Evolutionary conservation across 768 basidiomycete genomes (phyloP), one percentile per base, ranked within the genome.

Genomic region (Daedaleopsis sinensis): DNA sequence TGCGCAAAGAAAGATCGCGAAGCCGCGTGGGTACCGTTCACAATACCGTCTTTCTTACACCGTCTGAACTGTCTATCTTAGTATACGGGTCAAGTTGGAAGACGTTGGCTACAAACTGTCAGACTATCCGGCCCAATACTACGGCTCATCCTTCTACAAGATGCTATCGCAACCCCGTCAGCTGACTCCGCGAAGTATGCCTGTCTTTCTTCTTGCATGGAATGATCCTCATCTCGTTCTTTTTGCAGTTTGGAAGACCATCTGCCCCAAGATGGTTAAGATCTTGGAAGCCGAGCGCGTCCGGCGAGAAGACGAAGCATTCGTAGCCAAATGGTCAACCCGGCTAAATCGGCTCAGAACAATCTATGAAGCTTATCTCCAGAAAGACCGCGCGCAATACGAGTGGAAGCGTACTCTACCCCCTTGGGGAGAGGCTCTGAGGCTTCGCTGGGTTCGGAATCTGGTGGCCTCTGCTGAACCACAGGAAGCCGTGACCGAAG

Each of bases 31-130:
- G 37, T 38, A 38, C 24, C 35, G 54, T 54, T 16, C 24, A 15
- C 3, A 7, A 19, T 1, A 7, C 19, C 7, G 7, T 12, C n/a
- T n/a, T n/a, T n/a, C n/a, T n/a, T n/a, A n/a, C n/a, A n/a, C n/a
- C n/a, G n/a, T n/a, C n/a, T 13, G 13, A 11, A 7, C 21, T 5
- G 5, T 18, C 21, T 23, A 24, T 23, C 32, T 13, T 12, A 63
- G 62, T 18, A 54, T 63, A n/a, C 43, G 50, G 21, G 52, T 24
- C 12, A 63, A 63, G 23, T 50, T 58, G 21, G 19, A 21, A 1
- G 51, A 63, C 47, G 19, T 54, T 10, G 61, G 57, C 5, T 63
- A 63, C 48, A 21, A 36, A 4, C 42, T 24, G 11, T 24, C n/a
- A 15, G 61, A 63, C 43, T 54, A 52, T 21, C 61, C 61, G 5